Base-by-base conservation (phyloP, 2,329 filamentous ascomycete genomes). In the Atkinsonella hypoxylon region DNA sequence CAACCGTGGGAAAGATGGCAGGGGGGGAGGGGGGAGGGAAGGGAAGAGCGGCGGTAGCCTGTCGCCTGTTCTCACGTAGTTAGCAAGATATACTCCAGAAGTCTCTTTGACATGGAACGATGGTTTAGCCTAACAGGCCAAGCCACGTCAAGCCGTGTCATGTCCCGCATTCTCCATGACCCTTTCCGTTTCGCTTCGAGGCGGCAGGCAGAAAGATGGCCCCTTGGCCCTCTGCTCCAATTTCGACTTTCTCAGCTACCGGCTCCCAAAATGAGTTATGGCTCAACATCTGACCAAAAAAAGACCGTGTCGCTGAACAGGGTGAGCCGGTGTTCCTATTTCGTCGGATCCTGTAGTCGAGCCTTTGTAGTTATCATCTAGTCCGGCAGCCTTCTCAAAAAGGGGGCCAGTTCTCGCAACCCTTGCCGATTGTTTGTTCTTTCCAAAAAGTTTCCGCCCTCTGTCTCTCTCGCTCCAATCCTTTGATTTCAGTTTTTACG, bases 351-450 rank as follows among this genome's bases (percentile, higher is more conserved):
- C 38, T 40, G 44, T 47, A 41, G 39, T 43, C 22, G 45, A 30
- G n/a, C 18, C 40, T 42, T 38, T 32, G 45, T 47, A 44, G 17
- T 47, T 30, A 39, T 49, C 51, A 40, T 45, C 30, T 47, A 31
- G 17, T n/a, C 38, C 40, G 47, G 43, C 44, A 20, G 30, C 49
- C 51, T 50, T 38, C 45, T 53, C 51, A 53, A 50, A 53, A 53
- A 22, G 51, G 30, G 48, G 40, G n/a, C 48, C 45, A 39, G 38
- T 34, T 47, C 51, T 53, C 51, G 48, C 45, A 48, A 42, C 31
- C 15, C 17, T n/a, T 40, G 17, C 39, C 18, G 45, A 48, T 42
- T 51, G 51, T 53, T 53, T 53, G 51, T 53, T 34, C 48, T 32
- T 34, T 40, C 40, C 22, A 31, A 43, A 22, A 18, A n/a, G n/a